Base-by-base conservation (phyloP, 1,139 yeast genomes). In the Lodderomyces jiufengensis region DNA sequence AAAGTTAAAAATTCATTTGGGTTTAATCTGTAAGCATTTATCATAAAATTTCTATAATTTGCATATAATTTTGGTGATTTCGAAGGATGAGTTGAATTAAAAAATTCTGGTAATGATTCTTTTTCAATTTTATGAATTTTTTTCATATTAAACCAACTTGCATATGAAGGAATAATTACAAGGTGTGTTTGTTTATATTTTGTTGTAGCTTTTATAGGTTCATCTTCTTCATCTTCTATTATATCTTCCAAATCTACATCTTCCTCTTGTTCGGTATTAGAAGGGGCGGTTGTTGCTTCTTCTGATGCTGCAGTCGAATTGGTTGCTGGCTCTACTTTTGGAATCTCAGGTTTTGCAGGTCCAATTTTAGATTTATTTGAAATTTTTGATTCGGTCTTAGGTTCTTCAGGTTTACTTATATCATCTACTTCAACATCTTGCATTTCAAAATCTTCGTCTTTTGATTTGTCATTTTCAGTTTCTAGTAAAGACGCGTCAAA, bases 1-100 rank as follows among this genome's bases (percentile, higher is more conserved):
- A 88, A 84, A 0, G 97, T 87, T 35, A 92, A 70, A 53, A 86
- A 90, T 59, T 92, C 98, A 51, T 83, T 81, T 10, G 98, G 98
- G 55, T 92, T 90, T 42, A 92, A 66, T 47, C 98, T 73, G 58
- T 92, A 94, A 5, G 96, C 77, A 59, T 92, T 88, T 33, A 92
- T 73, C 95, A 92, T 87, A 58, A 92, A 92, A 57, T 90, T 92
- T 54, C 99, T 78, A 57, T 88, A 90, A 56, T 84, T 85, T 40
- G 78, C 75, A 59, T 90, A 92, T 29, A 88, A 82, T 48, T 83
- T 79, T 3, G 97, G 95, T 1, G 97, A 86, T 57, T 94, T 94
- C 31, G 94, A 78, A 32, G 84, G 76, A 53, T 83, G 84, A 43
- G 79, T 68, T 32, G 78, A 71, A 45, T 78, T 77, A 70, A 92